Evolutionary conservation across 331 rosid genomes (phyloP), one percentile per base, ranked within the genome.

Genomic region (Erythrophleum ivorense): DNA sequence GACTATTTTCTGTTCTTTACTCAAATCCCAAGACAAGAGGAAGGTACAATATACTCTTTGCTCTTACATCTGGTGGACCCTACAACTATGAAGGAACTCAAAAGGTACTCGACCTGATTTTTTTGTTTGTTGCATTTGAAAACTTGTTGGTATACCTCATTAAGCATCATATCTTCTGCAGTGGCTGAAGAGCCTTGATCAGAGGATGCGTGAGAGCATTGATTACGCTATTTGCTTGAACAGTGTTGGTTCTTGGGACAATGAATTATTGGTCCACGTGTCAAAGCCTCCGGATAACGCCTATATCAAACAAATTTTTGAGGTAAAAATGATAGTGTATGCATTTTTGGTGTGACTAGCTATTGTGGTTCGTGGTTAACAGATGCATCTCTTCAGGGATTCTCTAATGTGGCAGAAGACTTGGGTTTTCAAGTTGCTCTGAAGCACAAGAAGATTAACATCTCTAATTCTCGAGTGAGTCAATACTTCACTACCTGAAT

Each of bases 11-110:
- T 78, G 79, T 90, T 74, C 89, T 94, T 48, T 94, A 94, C 87
- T 94, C 97, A 71, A 94, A 90, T 81, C 95, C 97, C 21, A 94
- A 91, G 88, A 94, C 98, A 34, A 85, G 98, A 88, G 98, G 97
- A 65, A 88, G 89, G 82, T 94, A 94, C 88, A 94, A n/a, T n/a
- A n/a, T n/a, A n/a, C n/a, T n/a, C n/a, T n/a, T n/a, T n/a, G n/a
- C n/a, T n/a, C n/a, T n/a, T 91, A 94, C 97, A 11, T 94, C 98
- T 75, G 97, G 97, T 58, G 98, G 97, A 74, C 98, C 98, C 70
- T 94, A 91, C 85, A 92, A 94, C 88, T 94, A 94, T 90, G 91
- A 94, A 79, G 98, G 98, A 83, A 94, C 98, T 75, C 89, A 85
- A 16, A 92, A 94, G 97, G 98, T 94, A 84, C 67, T 68, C 75